These are phyloP conservation scores for Theobroma grandiflorum DNA, from an alignment of 441 rosid species.

Conservation along the genomic window DNA sequence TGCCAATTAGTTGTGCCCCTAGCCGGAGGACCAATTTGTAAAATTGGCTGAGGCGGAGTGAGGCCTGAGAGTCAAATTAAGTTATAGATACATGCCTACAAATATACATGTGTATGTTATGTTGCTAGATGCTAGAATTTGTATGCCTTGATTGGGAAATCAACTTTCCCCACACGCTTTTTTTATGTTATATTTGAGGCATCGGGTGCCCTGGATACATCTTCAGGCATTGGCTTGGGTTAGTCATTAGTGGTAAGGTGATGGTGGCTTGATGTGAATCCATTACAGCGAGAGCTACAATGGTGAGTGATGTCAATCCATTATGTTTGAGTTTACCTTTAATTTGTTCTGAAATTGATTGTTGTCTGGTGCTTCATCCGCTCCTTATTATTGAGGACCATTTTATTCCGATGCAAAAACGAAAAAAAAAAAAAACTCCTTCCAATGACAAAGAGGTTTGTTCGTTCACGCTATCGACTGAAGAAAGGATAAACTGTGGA, in stretches of 20 bases:
- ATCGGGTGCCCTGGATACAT: not conserved
- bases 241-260: not conserved
- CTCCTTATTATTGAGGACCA: not conserved
- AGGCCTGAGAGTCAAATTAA: not conserved
- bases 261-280: not conserved
- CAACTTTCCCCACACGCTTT: too few relatives aligned
- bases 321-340: not conserved
- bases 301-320: not conserved
- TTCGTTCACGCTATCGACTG: not conserved
- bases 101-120: too few relatives aligned
- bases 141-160: too few relatives aligned
- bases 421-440: not conserved
- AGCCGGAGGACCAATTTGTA: not conserved
- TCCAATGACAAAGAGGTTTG: not conserved
- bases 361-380: not conserved
- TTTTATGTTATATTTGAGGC: too few relatives aligned
- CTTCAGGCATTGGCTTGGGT: not conserved
- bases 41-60: not conserved
- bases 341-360: not conserved
- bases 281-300: not conserved
- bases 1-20: not conserved
- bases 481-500: not conserved
- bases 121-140: too few relatives aligned
- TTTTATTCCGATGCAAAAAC: not conserved
- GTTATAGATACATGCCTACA: not conserved